Conservation (phyloP, 768 basidiomycete species). For the Rhodocollybia butyracea region DNA sequence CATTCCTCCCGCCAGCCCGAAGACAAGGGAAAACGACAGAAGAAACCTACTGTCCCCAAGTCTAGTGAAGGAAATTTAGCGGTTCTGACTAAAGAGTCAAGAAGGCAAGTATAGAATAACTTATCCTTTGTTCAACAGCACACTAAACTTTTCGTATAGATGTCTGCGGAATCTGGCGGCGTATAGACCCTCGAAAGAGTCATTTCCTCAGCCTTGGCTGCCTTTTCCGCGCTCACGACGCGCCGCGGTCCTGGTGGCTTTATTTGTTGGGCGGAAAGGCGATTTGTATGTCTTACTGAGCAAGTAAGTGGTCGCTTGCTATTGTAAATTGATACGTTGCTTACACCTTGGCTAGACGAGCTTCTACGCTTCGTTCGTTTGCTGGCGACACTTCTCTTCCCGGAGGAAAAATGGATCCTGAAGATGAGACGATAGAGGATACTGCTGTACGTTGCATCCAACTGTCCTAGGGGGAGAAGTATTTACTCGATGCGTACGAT, state of each 20-base stretch:
- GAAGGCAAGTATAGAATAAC: too few species aligned
- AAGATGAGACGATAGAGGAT: constrained; percentile 68
- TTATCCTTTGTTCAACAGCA: too few species aligned
- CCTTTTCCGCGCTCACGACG: constrained; percentile 53
- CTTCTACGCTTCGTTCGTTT: constrained; percentile 68
- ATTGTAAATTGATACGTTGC: neutral
- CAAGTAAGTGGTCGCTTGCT: constrained; percentile 45
- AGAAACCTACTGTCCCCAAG: too few species aligned
- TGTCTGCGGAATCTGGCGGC: constrained; percentile 54
- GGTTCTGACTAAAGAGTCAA: too few species aligned
- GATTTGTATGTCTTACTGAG: constrained; percentile 86
- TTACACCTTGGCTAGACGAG: constrained; percentile 48
- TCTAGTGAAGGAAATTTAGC: too few species aligned
- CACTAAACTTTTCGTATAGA: constrained; percentile 37
- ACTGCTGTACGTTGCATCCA: constrained; percentile 59
- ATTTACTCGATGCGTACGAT: neutral
- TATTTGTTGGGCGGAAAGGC: constrained; percentile 82
- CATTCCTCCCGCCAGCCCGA: too few species aligned
- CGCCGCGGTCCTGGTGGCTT: constrained; percentile 78
- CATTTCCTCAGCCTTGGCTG: constrained; percentile 20
- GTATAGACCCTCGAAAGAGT: constrained; percentile 39
- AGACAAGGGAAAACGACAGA: too few species aligned
- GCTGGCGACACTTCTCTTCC: constrained; percentile 89
- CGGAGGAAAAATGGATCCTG: constrained; percentile 75
- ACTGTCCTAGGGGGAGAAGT: neutral